Evolutionary conservation across 768 basidiomycete genomes (phyloP).

Genomic region (Rhizopogon vinicolor): DNA sequence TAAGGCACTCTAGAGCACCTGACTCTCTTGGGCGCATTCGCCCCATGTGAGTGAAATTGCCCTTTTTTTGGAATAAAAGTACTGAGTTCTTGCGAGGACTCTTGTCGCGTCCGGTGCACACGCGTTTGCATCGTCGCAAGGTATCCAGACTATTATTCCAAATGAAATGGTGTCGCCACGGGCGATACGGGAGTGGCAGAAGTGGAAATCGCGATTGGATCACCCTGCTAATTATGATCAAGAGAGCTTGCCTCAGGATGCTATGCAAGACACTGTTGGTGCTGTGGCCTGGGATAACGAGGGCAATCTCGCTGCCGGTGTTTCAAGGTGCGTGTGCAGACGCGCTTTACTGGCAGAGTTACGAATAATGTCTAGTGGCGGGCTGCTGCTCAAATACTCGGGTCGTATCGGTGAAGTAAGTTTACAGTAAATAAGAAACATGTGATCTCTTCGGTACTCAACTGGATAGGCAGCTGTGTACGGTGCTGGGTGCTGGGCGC

Average conservation of each 20-base stretch:
- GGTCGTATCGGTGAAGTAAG: slow-evolving; percentile 74
- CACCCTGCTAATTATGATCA: not conserved
- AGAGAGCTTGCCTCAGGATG: slow-evolving; percentile 18
- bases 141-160: slow-evolving; percentile 32
- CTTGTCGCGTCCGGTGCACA: slow-evolving; percentile 60
- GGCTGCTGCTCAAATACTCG: slow-evolving; percentile 69
- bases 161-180: slow-evolving; percentile 45
- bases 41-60: slow-evolving; percentile 48
- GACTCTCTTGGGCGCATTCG: slow-evolving; percentile 61
- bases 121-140: slow-evolving; percentile 40
- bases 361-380: slow-evolving; percentile 48
- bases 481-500: slow-evolving; percentile 78
- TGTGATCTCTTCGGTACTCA: not conserved
- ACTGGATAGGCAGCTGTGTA: slow-evolving; percentile 55
- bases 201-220: slow-evolving; percentile 51
- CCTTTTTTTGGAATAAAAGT: slow-evolving; percentile 1
- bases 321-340: slow-evolving; percentile 51
- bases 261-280: slow-evolving; percentile 76
- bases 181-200: slow-evolving; percentile 51
- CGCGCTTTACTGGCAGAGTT: not conserved
- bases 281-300: slow-evolving; percentile 53
- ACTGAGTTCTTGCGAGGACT: slow-evolving; percentile 33
- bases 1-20: slow-evolving; percentile 45
- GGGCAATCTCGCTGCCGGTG: slow-evolving; percentile 59
- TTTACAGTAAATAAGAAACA: not conserved